Percentiles rank a stretch among this genome's conserved stretches.
Conservation (phyloP, 805 yeast species). For the Henningerozyma blattae region DNA sequence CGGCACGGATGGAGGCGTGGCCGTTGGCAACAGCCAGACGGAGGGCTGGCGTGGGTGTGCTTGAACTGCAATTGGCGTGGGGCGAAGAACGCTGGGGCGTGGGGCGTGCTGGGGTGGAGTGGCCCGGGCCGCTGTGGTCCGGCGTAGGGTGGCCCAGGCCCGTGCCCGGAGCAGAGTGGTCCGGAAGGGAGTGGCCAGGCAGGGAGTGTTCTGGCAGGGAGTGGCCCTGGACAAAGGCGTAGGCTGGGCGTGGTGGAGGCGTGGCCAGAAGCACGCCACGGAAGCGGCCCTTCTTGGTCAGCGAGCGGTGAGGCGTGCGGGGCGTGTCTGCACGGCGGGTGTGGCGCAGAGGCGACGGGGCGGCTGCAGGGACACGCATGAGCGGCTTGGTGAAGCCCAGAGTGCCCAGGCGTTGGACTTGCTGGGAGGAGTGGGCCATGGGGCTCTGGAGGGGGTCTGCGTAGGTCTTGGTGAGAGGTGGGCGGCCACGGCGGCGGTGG, state of each 20-base stretch:
- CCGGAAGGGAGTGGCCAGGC: too few species aligned
- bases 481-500: constrained; percentile 22
- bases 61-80: not conserved
- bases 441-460: constrained; percentile 25
- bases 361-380: not conserved
- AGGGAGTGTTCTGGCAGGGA: too few species aligned
- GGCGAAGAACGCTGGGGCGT: not conserved
- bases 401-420: constrained; percentile 20
- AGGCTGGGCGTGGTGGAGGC: constrained; percentile 9
- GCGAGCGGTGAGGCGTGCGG: constrained; percentile 3
- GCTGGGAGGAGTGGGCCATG: constrained; percentile 25
- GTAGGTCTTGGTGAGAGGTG: constrained; percentile 24
- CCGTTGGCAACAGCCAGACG: too few species aligned
- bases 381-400: not conserved
- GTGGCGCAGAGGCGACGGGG: not conserved
- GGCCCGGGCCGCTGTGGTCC: too few species aligned
- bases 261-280: constrained; percentile 20
- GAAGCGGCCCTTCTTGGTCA: constrained; percentile 16
- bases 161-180: too few species aligned
- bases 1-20: too few species aligned
- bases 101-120: not conserved
- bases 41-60: too few species aligned
- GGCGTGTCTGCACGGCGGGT: not conserved
- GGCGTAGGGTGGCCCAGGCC: too few species aligned
- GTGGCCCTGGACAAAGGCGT: not conserved